Percentiles rank a stretch among this genome's conserved stretches.
phyloP scores from a whole-genome alignment of 176 grass and related monocot genomes.

The Triticum dicoccoides region DNA sequence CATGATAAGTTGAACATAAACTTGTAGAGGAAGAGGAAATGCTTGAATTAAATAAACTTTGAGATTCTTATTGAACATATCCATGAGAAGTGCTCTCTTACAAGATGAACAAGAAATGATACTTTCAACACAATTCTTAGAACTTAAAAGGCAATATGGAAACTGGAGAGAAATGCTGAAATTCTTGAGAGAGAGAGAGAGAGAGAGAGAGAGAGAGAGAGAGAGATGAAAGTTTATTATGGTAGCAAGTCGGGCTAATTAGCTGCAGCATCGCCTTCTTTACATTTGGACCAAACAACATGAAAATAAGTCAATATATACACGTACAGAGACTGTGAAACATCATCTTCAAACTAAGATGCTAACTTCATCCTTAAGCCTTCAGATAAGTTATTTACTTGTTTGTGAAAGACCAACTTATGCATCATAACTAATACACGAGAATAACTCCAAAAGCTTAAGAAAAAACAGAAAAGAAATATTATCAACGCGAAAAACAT shows the following conservation, averaged over 20 bases:
- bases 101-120: neutral
- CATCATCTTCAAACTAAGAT: conserved; percentile 11
- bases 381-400: neutral
- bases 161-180: neutral
- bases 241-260: neutral
- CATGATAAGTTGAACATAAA: no score
- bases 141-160: neutral
- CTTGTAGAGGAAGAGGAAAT: neutral
- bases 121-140: neutral
- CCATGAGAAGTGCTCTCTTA: neutral
- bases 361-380: conserved; percentile 9
- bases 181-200: neutral
- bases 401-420: neutral
- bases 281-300: conserved; percentile 9
- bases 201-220: neutral
- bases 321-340: neutral
- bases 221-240: neutral
- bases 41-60: neutral
- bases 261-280: conserved; percentile 22
- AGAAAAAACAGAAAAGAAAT: neutral
- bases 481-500: neutral
- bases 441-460: conserved; percentile 23
- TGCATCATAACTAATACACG: neutral
- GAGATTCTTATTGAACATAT: conserved; percentile 11
- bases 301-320: neutral